These are phyloP conservation scores for Naematelia encephala DNA, from an alignment of 768 basidiomycete species.

Conservation along the genomic window DNA sequence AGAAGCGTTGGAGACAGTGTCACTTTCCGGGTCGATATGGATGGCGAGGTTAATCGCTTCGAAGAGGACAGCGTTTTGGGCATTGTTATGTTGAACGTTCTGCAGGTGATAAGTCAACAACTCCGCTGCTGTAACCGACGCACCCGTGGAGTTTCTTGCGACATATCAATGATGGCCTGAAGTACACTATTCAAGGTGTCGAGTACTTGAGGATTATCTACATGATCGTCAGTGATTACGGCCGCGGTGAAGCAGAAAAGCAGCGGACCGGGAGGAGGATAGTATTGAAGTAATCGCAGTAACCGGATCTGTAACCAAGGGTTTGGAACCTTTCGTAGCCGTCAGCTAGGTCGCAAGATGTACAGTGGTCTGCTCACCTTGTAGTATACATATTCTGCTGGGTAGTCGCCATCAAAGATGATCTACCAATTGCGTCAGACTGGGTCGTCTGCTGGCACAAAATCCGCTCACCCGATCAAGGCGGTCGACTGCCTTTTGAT, in stretches of 20 bases:
- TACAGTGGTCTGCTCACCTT: slow-evolving; percentile 53
- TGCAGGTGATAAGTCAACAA: slow-evolving; percentile 41
- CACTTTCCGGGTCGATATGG: slow-evolving; percentile 86
- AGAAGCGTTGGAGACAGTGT: slow-evolving; percentile 81
- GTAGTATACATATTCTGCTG: slow-evolving; percentile 89
- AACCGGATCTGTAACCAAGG: slow-evolving; percentile 98
- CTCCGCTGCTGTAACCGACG: background rate
- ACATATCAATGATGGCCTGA: slow-evolving; percentile 82
- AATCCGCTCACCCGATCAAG: slow-evolving; percentile 63
- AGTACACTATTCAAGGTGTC: slow-evolving; percentile 75
- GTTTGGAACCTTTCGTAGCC: slow-evolving; percentile 63
- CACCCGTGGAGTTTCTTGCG: slow-evolving; percentile 69
- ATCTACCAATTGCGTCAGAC: slow-evolving; percentile 56
- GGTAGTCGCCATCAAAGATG: slow-evolving; percentile 84
- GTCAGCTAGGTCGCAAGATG: background rate
- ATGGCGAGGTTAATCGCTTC: slow-evolving; percentile 96
- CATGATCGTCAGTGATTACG: slow-evolving; percentile 2
- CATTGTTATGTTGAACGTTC: slow-evolving; percentile 98
- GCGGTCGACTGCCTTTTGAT: slow-evolving; percentile 89
- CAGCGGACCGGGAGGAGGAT: slow-evolving; percentile 80
- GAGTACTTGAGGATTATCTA: slow-evolving; percentile 79
- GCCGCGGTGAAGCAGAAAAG: background rate
- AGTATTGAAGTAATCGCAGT: slow-evolving; percentile 86
- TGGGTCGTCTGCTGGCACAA: background rate
- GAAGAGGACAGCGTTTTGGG: slow-evolving; percentile 95